Evolutionary conservation across 2,329 filamentous ascomycete species (phyloP).

Genomic region (Monosporascus ibericus): DNA sequence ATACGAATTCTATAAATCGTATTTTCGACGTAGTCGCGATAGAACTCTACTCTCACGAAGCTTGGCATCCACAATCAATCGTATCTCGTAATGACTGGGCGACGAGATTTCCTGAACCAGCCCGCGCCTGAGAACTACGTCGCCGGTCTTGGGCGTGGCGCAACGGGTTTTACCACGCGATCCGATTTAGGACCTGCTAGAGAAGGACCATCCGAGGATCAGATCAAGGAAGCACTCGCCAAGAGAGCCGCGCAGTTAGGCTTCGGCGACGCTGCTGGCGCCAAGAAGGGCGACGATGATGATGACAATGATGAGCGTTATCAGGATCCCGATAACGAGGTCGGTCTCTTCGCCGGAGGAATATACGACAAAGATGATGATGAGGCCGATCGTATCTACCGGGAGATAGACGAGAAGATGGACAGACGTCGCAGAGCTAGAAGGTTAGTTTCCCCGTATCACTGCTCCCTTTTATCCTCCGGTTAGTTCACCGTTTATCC

Average conservation of each 20-base stretch:
- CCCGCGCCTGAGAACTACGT: slow-evolving; percentile 84
- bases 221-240: slow-evolving; percentile 95
- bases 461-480: slow-evolving; percentile 26
- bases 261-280: slow-evolving; percentile 44
- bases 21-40: too few relatives aligned
- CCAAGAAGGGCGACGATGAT: slow-evolving; percentile 66
- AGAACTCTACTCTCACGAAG: neutral
- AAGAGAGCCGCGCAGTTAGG: slow-evolving; percentile 87
- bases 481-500: slow-evolving; percentile 62
- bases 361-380: slow-evolving; percentile 97
- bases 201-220: slow-evolving; percentile 93
- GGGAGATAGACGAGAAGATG: slow-evolving; percentile 96
- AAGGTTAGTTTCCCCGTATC: slow-evolving; percentile 59
- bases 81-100: slow-evolving; percentile 44
- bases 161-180: slow-evolving; percentile 94
- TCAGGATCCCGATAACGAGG: slow-evolving; percentile 95
- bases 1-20: too few relatives aligned
- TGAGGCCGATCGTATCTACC: slow-evolving; percentile 93
- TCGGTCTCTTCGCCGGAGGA: slow-evolving; percentile 89
- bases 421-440: slow-evolving; percentile 77
- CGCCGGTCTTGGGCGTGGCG: slow-evolving; percentile 92
- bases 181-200: slow-evolving; percentile 93
- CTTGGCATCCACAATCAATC: neutral
- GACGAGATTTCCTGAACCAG: slow-evolving; percentile 83
- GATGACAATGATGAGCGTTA: slow-evolving; percentile 76